Conservation (phyloP, 2,329 filamentous ascomycete species). For the Ophiocordyceps australis region DNA sequence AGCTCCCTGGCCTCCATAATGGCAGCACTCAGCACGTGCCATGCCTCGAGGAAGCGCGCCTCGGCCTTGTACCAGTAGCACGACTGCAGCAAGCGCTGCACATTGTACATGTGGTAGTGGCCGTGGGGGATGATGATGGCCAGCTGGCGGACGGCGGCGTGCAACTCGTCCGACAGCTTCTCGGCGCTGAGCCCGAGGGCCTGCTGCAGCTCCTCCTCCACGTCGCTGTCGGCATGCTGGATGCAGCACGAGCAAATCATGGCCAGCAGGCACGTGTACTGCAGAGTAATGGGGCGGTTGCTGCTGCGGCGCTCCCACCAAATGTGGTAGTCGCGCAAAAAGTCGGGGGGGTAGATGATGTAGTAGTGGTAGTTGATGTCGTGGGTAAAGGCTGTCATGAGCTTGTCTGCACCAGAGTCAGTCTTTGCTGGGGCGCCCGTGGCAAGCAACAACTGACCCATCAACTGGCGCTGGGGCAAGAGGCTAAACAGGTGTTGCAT, state of each 20-base stretch:
- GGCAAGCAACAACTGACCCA: slow-evolving; percentile 7
- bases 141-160: slow-evolving; percentile 9
- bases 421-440: too few species aligned
- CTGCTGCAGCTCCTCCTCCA: slow-evolving; percentile 5
- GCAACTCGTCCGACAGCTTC: slow-evolving; percentile 8
- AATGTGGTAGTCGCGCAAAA: slow-evolving; percentile 10
- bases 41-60: slow-evolving; percentile 11
- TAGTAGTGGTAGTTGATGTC: slow-evolving; percentile 15
- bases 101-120: slow-evolving; percentile 10
- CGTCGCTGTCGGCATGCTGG: slow-evolving; percentile 9
- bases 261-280: slow-evolving; percentile 11
- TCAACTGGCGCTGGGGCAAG: slow-evolving; percentile 8
- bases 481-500: slow-evolving; percentile 8
- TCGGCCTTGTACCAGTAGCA: slow-evolving; percentile 15
- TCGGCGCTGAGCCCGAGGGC: slow-evolving; percentile 6
- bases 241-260: slow-evolving; percentile 11
- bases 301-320: slow-evolving; percentile 10
- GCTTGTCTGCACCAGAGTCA: slow-evolving; percentile 6
- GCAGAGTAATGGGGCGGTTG: slow-evolving; percentile 7
- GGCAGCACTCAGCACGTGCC: slow-evolving; percentile 13
- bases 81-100: slow-evolving; percentile 11
- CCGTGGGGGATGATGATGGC: slow-evolving; percentile 9
- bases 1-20: slow-evolving; percentile 12
- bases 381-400: slow-evolving; percentile 10
- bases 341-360: slow-evolving; percentile 12